Percentiles rank a stretch among this genome's conserved stretches.
phyloP scores from a whole-genome alignment of 179 eudicot species.

The Corrigiola litoralis region DNA sequence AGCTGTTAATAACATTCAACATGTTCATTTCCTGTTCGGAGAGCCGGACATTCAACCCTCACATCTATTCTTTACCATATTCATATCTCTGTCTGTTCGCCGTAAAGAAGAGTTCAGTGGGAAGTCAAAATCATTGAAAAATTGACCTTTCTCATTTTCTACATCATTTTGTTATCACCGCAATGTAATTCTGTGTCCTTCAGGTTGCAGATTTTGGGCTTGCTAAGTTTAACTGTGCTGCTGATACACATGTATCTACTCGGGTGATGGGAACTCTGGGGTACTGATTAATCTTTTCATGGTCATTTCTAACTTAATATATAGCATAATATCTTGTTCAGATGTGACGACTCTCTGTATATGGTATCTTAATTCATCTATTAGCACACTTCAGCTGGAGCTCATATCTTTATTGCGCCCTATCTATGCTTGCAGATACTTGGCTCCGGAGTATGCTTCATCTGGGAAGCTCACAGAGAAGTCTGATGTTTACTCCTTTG shows the following conservation, averaged over 20 bases:
- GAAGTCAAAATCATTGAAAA: no score
- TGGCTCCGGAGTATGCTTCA: constrained; percentile 85
- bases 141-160: background rate
- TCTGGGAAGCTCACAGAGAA: constrained; percentile 79
- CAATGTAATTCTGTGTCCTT: background rate
- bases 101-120: no score
- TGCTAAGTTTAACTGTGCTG: constrained; percentile 67
- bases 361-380: background rate
- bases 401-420: background rate
- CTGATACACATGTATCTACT: constrained; percentile 70
- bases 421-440: constrained; percentile 41
- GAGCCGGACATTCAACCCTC: background rate
- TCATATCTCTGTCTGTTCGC: no score
- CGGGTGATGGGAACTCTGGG: constrained; percentile 95
- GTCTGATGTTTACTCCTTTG: constrained; percentile 89
- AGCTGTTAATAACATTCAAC: background rate
- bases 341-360: background rate
- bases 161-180: background rate
- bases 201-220: constrained; percentile 98
- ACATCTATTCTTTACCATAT: background rate
- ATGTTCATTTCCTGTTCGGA: background rate
- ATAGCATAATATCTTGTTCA: background rate
- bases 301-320: background rate
- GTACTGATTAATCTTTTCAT: constrained; percentile 32
- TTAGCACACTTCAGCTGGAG: background rate